Evolutionary conservation across 2,329 filamentous ascomycete species (phyloP), one percentile per base, ranked within the genome.

Genomic region (Fusarium nelsonii): DNA sequence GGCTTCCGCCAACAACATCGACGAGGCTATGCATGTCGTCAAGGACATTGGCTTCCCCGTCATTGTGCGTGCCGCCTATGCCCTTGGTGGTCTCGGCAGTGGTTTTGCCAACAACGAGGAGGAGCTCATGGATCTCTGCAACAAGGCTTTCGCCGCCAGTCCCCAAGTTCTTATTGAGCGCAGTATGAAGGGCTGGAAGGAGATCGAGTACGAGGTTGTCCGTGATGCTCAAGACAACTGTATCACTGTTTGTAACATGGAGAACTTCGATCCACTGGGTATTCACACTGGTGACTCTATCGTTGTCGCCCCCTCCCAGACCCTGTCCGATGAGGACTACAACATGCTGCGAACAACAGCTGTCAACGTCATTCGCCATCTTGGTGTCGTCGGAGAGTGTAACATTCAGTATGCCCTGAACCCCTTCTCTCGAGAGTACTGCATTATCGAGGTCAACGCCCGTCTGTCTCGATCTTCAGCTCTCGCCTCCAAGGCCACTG

Each of bases 151-250:
- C 72, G 94, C 96, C 30, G 94, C 92, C 72, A 97, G 93, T 77
- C 96, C 96, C 10, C 96, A 99, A 79, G 93, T 99, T 9, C 87
- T 99, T 57, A 97, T 99, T 74, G 96, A 99, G 84, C 90, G 92
- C 79, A 97, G 93, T 83, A 98, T 99, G 95, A 98, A 98, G 84
- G 96, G 96, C 63, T 99, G 96, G 96, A 99, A 99, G 81, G 96
- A 99, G 81, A 97, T 98, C 68, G 96, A 99, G 81, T 99, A 98
- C 78, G 96, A 99, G 81, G 96, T 98, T 66, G 96, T 99, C 40
- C 91, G 96, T 76, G 96, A 98, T 84, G 92, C 90, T 59, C 90
- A 93, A 74, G 94, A 99, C 83, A 98, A 98, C 86, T 99, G 96
- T 79, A 98, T 99, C 78, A 99, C 96, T 8, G 96, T 99, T 66